Conservation (phyloP, 2,329 filamentous ascomycete species). For the Hymenoscyphus linearis region DNA sequence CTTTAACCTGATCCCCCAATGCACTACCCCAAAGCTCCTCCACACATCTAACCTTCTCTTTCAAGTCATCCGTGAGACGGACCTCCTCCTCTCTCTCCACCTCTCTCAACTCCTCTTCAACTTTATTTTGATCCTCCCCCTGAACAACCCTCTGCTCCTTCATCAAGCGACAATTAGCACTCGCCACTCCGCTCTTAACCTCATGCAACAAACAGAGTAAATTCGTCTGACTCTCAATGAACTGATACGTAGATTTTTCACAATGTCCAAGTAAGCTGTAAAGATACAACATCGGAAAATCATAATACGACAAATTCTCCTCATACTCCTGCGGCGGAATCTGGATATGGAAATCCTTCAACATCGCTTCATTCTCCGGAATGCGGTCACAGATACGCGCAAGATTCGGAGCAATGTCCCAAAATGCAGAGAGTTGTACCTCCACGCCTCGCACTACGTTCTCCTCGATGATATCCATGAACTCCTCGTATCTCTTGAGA, state of each 20-base stretch:
- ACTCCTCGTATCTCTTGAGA: conserved; percentile 67
- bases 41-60: conserved; percentile 87
- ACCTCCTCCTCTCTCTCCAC: conserved; percentile 63
- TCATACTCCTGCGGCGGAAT: conserved; percentile 75
- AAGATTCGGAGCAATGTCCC: conserved; percentile 90
- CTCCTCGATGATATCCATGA: conserved; percentile 72
- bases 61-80: conserved; percentile 74
- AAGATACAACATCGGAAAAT: conserved; percentile 84
- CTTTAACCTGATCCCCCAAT: conserved; percentile 70
- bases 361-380: conserved; percentile 42
- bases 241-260: conserved; percentile 91
- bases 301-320: conserved; percentile 78
- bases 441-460: conserved; percentile 87
- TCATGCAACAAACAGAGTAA: conserved; percentile 86
- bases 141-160: conserved; percentile 52
- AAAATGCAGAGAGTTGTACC: conserved; percentile 87
- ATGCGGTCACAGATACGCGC: conserved; percentile 75
- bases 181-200: conserved; percentile 73
- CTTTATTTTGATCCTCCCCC: conserved; percentile 36
- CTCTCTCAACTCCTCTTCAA: conserved; percentile 42
- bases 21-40: conserved; percentile 88
- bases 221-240: conserved; percentile 92
- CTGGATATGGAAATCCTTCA: conserved; percentile 60
- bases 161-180: conserved; percentile 60
- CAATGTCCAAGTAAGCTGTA: conserved; percentile 80